Base-by-base conservation (phyloP, 768 basidiomycete species). In the Tulasnella sp. region DNA sequence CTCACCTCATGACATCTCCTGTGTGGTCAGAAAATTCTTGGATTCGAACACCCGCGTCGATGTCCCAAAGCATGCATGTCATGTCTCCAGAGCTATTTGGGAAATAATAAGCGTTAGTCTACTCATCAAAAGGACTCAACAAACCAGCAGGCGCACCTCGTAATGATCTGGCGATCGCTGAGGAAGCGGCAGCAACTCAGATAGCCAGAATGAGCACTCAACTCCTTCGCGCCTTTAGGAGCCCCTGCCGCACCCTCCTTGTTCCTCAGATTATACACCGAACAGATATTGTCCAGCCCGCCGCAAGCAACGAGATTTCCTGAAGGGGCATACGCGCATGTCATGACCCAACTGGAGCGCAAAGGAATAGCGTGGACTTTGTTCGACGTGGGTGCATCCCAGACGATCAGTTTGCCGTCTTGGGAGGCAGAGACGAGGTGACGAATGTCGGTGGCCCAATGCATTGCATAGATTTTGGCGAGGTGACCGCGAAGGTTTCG, bases 331-430 rank as follows among this genome's bases (percentile, higher is more conserved):
- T 98, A 99, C 73, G 97, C 97, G 84, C 97, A 99, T 74, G 97
- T 99, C 97, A 99, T 99, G 86, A 99, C 97, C 97, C 97, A 99
- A 83, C 94, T 95, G 70, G 96, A 98, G 74, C 97, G 92, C 70
- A 99, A 87, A 73, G 97, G 97, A 84, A 99, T 99, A 81, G 97
- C 97, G 83, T 99, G 98, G 79, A 99, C 97, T 87, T 99, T 99
- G 89, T 99, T 99, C 78, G 96, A 98, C n/a, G 97, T 99, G 86
- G 99, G 99, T 73, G 97, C 97, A 85, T 99, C 97, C 97, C 97
- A 99, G 75, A 99, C 97, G 83, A 99, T 99, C 79, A 99, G 90
- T 85, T 99, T 99, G 75, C 97, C 97, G 83, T 99, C 97, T 84
- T 99, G 97, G 2, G 97, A 99, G n/a, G 97, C 97, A 20, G 98